phyloP scores from a whole-genome alignment of 108 stramenopile genomes.

The Fragilariopsis cylindrus region DNA sequence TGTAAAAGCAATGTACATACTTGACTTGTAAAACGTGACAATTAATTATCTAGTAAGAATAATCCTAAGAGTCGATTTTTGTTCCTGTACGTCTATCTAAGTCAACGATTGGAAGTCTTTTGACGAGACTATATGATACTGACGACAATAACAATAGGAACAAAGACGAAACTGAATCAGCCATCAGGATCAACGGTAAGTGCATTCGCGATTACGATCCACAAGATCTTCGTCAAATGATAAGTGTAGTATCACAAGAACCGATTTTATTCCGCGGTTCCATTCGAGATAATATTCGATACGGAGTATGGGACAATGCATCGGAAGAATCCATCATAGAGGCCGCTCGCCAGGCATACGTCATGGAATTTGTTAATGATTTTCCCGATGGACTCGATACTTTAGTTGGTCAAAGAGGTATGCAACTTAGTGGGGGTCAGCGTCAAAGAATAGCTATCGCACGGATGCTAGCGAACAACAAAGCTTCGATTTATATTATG shows the following conservation, averaged over 20 bases:
- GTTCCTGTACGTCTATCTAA: neutral
- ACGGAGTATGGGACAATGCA: constrained; percentile 62
- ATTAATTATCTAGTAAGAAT: too few species aligned
- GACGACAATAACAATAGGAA: constrained; percentile 1
- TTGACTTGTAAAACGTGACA: too few species aligned
- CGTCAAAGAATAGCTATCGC: constrained; percentile 94
- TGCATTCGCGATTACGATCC: constrained; percentile 65
- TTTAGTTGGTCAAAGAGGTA: constrained; percentile 86
- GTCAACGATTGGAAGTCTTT: constrained; percentile 68
- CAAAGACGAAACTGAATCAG: neutral
- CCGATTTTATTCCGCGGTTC: constrained; percentile 89
- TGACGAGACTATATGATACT: constrained; percentile 85
- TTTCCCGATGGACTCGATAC: constrained; percentile 88
- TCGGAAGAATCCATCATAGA: constrained; percentile 69
- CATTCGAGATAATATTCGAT: constrained; percentile 85
- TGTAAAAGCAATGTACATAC: too few species aligned
- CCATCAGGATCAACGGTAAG: constrained; percentile 73
- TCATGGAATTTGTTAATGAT: constrained; percentile 64
- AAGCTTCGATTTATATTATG: constrained; percentile 76
- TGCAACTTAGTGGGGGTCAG: constrained; percentile 90
- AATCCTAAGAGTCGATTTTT: too few species aligned
- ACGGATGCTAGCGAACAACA: constrained; percentile 68
- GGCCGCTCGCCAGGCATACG: constrained; percentile 75
- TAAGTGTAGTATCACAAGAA: constrained; percentile 93
- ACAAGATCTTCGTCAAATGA: constrained; percentile 58